A percentile compares a stretch with the other conserved stretches of the same genome.
phyloP scores from a whole-genome alignment of 805 yeast genomes.

The Wickerhamiella qilinensis region DNA sequence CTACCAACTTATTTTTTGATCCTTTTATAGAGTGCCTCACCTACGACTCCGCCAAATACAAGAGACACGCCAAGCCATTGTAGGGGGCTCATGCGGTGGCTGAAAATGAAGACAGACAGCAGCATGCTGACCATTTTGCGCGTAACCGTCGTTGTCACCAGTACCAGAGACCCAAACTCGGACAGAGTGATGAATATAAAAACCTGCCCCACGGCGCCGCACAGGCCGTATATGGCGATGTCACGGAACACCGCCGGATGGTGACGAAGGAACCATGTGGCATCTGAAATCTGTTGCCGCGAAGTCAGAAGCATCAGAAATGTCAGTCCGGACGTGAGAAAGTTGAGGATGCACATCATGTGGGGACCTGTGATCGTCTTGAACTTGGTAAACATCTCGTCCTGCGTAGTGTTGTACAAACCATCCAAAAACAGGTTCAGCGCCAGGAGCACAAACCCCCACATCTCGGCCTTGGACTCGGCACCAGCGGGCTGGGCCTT shows the following conservation, averaged over 20 bases:
- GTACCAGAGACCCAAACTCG: conserved; percentile 64
- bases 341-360: conserved; percentile 60
- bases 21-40: conserved; percentile 48
- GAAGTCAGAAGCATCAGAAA: conserved; percentile 30
- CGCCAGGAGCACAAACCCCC: conserved; percentile 47
- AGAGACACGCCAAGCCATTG: conserved; percentile 71
- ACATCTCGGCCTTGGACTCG: conserved; percentile 21
- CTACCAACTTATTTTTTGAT: background rate
- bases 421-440: conserved; percentile 74
- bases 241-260: conserved; percentile 45
- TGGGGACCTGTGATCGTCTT: conserved; percentile 61
- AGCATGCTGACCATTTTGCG: conserved; percentile 94
- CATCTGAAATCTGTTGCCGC: conserved; percentile 34
- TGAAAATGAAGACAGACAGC: conserved; percentile 69
- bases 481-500: conserved; percentile 23
- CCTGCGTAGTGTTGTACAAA: conserved; percentile 85
- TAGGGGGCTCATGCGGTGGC: conserved; percentile 43
- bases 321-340: conserved; percentile 27
- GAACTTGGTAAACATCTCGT: conserved; percentile 47
- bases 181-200: conserved; percentile 78
- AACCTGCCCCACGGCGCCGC: conserved; percentile 89
- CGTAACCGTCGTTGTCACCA: conserved; percentile 90
- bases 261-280: conserved; percentile 30
- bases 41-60: conserved; percentile 75
- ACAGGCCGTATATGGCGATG: conserved; percentile 46